These are phyloP conservation scores for Thielaviopsis euricoi DNA, from an alignment of 2,329 filamentous ascomycete species.

Conservation along the genomic window DNA sequence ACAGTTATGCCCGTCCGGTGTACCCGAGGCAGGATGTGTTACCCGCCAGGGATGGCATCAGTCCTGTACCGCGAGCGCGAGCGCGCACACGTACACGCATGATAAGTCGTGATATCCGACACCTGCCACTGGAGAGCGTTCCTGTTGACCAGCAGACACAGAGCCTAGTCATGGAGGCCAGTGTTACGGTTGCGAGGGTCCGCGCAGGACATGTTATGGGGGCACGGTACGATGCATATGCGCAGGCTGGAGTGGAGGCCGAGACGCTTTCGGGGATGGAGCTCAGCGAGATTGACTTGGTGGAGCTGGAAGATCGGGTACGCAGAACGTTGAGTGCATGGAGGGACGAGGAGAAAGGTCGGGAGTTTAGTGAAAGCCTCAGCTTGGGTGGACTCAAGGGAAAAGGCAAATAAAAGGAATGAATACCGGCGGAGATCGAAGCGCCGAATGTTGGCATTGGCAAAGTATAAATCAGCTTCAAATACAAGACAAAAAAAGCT, in stretches of 20 bases:
- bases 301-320: background rate
- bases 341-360: background rate
- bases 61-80: background rate
- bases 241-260: background rate
- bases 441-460: too few relatives aligned
- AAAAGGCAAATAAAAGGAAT: background rate
- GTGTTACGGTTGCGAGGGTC: background rate
- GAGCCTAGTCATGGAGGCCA: background rate
- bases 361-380: background rate
- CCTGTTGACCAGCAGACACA: constrained; percentile 13
- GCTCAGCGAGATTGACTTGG: background rate
- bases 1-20: background rate
- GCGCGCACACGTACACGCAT: background rate
- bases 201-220: background rate
- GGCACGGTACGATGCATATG: background rate
- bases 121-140: constrained; percentile 17
- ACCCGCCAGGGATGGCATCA: background rate
- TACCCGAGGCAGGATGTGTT: background rate
- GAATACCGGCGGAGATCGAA: background rate
- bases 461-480: background rate
- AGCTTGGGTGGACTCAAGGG: background rate
- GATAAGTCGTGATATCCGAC: background rate
- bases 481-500: background rate
- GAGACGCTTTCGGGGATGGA: background rate
- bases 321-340: background rate